Evolutionary conservation across 2,329 filamentous ascomycete genomes (phyloP), one percentile per base, ranked within the genome.

Genomic region (Talaromyces sp.): DNA sequence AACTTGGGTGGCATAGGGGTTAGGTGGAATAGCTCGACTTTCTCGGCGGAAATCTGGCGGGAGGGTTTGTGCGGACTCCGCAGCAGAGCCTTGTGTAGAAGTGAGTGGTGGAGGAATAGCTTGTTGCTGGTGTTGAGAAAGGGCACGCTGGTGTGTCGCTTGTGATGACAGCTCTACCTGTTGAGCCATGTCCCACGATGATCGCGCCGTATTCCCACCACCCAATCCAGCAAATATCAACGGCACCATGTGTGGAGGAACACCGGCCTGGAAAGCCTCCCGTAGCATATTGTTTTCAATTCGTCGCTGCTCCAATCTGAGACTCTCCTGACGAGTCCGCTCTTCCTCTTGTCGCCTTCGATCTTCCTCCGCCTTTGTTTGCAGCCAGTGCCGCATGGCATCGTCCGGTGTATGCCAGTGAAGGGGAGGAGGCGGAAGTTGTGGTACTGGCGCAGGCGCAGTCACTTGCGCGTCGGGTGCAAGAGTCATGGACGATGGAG

Each of bases 221-320:
- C 84, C 84, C 81, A 91, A 88, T 51, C 88, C 87, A 13, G 87
- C 85, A 73, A 93, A 92, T 27, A 93, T 86, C 62, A 91, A 78
- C 7, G 90, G 90, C 28, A 92, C 83, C 82, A 92, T 85, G 39
- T 87, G 82, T 13, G 89, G 88, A 10, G 90, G 89, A 57, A 93
- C 85, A 11, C 89, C 89, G 42, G 87, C 85, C 59, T 82, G 81
- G 58, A 92, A 73, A 2, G 88, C 89, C 25, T 88, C 86, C 59
- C 84, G 81, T 61, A 93, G 75, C 76, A 93, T 92, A 53, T 86
- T 86, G 70, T 88, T 84, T 74, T 92, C 90, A 60, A 91, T 82
- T 68, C 82, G 88, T 54, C 89, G 81, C 75, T 90, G 89, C 75
- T 92, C 89, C 33, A 92, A 75, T 28, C 86, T 86, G 51, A 90